Evolutionary conservation across 2,329 filamentous ascomycete species (phyloP), one percentile per base, ranked within the genome.

Genomic region (Curvularia lunata): DNA sequence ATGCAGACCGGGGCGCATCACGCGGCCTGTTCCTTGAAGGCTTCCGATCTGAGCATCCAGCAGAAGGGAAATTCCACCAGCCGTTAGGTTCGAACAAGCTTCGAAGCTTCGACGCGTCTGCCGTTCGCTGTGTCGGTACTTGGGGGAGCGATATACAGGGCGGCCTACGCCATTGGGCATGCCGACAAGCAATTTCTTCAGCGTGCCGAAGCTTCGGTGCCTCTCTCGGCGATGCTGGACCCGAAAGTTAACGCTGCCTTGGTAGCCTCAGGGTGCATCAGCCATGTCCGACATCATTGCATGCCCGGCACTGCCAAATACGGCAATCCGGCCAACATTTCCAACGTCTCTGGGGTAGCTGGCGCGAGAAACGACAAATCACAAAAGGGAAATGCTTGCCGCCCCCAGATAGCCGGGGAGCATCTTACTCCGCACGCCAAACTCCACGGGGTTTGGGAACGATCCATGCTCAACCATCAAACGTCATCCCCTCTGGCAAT

Each of bases 341-440:
- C 23, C 37, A 25, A 52, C 32, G n/a, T 32, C 13, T 23, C 37
- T 41, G 54, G 42, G 23, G 34, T 54, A 45, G 34, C 34, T 47
- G 8, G 37, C 16, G 48, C 48, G 41, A 43, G 21, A 18, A 7
- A 27, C 48, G 34, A 48, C 49, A 23, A 57, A 48, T 54, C 49
- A 49, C 21, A 37, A 18, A 19, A 28, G 12, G 34, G n/a, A 13
- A 30, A 49, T 46, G 30, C 41, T 53, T 37, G 28, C 16, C n/a
- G 46, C 46, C 56, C 43, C 51, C 52, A 49, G 54, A 47, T 28
- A 40, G 42, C 48, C 51, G 52, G 46, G 43, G 56, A 53, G 53
- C 47, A 54, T 34, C 19, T 55, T 50, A 50, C 48, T 61, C 63
- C 62, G 62, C 63, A 64, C 62, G 57, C 59, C 52, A 56, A 54